These are phyloP conservation scores for Phaeotremella fagi DNA, from an alignment of 768 basidiomycete genomes.

Conservation along the genomic window DNA sequence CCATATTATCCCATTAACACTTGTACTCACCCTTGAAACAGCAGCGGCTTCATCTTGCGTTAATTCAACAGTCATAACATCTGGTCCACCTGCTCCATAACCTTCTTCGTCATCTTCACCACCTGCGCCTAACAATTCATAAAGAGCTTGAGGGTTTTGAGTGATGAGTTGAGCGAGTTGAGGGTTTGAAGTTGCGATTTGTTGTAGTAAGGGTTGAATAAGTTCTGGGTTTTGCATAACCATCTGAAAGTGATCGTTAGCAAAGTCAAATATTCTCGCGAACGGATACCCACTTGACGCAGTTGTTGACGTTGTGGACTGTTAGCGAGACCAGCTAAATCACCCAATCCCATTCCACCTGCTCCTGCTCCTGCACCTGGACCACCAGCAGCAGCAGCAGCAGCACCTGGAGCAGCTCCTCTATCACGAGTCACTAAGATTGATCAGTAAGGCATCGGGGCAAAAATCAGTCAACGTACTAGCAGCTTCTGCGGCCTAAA, in stretches of 20 bases:
- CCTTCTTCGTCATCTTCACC: slow-evolving; percentile 47
- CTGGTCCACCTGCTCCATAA: slow-evolving; percentile 49
- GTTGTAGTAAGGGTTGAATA: slow-evolving; percentile 76
- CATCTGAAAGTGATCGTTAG: slow-evolving; percentile 55
- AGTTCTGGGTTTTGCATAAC: slow-evolving; percentile 71
- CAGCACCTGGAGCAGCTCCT: slow-evolving; percentile 37
- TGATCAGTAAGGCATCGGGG: not conserved
- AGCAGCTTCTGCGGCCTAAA: slow-evolving; percentile 47
- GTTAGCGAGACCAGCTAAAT: slow-evolving; percentile 53
- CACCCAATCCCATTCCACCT: slow-evolving; percentile 18
- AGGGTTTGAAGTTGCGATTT: slow-evolving; percentile 71
- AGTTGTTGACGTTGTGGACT: slow-evolving; percentile 67
- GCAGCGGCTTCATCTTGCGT: slow-evolving; percentile 83
- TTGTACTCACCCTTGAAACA: slow-evolving; percentile 70
- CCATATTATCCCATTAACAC: not conserved
- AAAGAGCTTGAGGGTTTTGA: slow-evolving; percentile 65
- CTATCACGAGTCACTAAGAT: slow-evolving; percentile 42
- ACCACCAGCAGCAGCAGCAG: slow-evolving; percentile 1
- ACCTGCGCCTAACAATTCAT: slow-evolving; percentile 58
- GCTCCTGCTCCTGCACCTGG: not conserved
- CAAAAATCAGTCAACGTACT: slow-evolving; percentile 23
- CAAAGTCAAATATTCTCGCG: no score
- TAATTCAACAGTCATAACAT: slow-evolving; percentile 59
- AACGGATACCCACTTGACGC: slow-evolving; percentile 50
- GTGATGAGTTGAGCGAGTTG: slow-evolving; percentile 64